Evolutionary conservation across 441 rosid species (phyloP).

Genomic region (Pelargonium myrrhifolium): DNA sequence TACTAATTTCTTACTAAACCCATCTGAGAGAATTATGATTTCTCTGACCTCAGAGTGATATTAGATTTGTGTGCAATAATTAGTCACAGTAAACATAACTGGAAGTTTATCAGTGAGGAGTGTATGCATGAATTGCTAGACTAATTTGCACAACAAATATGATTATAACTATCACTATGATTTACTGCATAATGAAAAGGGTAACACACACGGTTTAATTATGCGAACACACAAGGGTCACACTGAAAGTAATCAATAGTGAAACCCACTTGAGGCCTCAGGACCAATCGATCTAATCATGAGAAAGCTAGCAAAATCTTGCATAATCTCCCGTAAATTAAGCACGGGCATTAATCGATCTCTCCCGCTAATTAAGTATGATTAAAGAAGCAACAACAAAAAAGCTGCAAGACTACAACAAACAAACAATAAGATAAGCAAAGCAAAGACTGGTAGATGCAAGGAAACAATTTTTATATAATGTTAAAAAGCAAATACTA

Average conservation of each 20-base stretch:
- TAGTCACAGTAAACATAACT: background rate
- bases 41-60: slow-evolving; percentile 8
- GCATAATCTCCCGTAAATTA: slow-evolving; percentile 26
- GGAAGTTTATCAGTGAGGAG: slow-evolving; percentile 15
- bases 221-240: slow-evolving; percentile 2
- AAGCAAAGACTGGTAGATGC: slow-evolving; percentile 21
- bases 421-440: background rate
- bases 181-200: slow-evolving; percentile 3
- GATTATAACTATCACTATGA: slow-evolving; percentile 28
- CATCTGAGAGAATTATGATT: slow-evolving; percentile 7
- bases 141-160: slow-evolving; percentile 27
- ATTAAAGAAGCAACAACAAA: background rate
- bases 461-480: background rate
- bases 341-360: background rate
- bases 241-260: slow-evolving; percentile 7
- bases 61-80: background rate
- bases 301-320: slow-evolving; percentile 24
- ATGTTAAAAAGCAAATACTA: background rate
- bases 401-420: slow-evolving; percentile 15
- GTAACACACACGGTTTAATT: slow-evolving; percentile 5
- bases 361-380: slow-evolving; percentile 26
- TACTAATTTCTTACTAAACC: slow-evolving; percentile 5
- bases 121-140: slow-evolving; percentile 12
- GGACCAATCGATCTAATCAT: slow-evolving; percentile 35
- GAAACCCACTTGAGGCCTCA: slow-evolving; percentile 24